Conservation (phyloP, 208 protist genomes). For the Balamuthia mandrillaris region DNA sequence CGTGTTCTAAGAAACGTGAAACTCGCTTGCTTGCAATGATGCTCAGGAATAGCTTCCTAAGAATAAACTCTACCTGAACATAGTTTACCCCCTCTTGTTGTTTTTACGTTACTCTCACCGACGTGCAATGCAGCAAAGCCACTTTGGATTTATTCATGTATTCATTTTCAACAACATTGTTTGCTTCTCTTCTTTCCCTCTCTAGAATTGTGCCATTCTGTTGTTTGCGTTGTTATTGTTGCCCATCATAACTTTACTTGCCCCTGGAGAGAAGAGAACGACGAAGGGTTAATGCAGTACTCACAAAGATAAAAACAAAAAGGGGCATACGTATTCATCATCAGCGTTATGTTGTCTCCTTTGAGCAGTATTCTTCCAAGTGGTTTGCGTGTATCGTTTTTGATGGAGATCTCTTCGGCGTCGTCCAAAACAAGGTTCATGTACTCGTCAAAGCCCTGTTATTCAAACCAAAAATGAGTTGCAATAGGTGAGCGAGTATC, state of each 20-base stretch:
- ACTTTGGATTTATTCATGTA: no score
- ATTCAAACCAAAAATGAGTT: background rate
- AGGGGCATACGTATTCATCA: background rate
- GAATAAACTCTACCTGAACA: background rate
- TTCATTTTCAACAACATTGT: no score
- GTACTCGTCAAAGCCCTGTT: constrained; percentile 81
- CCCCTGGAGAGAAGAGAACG: no score
- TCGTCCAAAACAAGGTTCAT: constrained; percentile 84
- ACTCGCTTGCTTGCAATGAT: no score
- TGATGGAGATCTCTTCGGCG: constrained; percentile 73
- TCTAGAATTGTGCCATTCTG: background rate
- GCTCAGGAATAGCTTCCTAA: no score
- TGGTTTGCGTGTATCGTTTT: constrained; percentile 67
- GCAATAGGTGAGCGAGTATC: background rate
- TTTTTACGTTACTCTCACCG: no score
- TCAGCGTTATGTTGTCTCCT: constrained; percentile 76
- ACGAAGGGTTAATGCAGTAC: no score
- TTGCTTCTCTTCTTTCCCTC: background rate
- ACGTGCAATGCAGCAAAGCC: no score
- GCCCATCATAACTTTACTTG: background rate
- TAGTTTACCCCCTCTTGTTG: background rate
- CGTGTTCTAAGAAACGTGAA: background rate
- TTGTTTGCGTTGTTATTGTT: background rate
- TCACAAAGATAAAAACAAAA: no score
- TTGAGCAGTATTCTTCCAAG: constrained; percentile 75